Evolutionary conservation across 2,329 filamentous ascomycete genomes (phyloP).

Genomic region (Didymella glomerata): DNA sequence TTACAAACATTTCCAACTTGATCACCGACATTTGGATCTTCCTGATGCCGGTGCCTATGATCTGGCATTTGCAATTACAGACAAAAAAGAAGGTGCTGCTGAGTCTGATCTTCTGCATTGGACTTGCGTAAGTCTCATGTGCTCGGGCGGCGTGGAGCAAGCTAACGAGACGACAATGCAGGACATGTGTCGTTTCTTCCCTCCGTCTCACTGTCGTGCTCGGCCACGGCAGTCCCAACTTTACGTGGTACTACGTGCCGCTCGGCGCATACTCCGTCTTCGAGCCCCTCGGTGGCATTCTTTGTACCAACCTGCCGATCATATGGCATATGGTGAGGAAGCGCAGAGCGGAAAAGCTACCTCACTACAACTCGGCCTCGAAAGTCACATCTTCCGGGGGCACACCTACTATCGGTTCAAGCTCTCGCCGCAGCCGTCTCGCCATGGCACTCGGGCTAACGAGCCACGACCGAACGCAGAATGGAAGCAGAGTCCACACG

Average conservation of each 20-base stretch:
- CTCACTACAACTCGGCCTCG: conserved; percentile 24
- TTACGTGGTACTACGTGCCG: conserved; percentile 47
- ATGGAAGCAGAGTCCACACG: conserved; percentile 35
- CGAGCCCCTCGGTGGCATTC: conserved; percentile 47
- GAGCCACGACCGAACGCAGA: conserved; percentile 31
- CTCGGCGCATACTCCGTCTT: conserved; percentile 48
- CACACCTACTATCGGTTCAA: conserved; percentile 34
- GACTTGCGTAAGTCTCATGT: conserved; percentile 40
- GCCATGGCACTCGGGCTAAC: conserved; percentile 37
- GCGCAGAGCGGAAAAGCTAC: conserved; percentile 23
- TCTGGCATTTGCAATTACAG: conserved; percentile 46
- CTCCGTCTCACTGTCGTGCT: conserved; percentile 45
- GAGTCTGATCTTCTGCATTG: conserved; percentile 45
- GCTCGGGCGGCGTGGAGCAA: not conserved
- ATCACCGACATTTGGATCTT: conserved; percentile 48
- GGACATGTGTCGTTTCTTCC: conserved; percentile 46
- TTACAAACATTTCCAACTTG: conserved; percentile 48
- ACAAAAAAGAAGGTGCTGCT: conserved; percentile 46
- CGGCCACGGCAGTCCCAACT: conserved; percentile 41
- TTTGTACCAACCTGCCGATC: conserved; percentile 47
- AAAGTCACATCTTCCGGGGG: conserved; percentile 27
- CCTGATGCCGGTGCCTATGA: conserved; percentile 46
- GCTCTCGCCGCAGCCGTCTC: conserved; percentile 33
- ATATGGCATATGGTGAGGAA: conserved; percentile 49
- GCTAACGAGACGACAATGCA: conserved; percentile 8